Evolutionary conservation across 495 filamentous ascomycete species (phyloP).

Genomic region (Bombardia bombarda): DNA sequence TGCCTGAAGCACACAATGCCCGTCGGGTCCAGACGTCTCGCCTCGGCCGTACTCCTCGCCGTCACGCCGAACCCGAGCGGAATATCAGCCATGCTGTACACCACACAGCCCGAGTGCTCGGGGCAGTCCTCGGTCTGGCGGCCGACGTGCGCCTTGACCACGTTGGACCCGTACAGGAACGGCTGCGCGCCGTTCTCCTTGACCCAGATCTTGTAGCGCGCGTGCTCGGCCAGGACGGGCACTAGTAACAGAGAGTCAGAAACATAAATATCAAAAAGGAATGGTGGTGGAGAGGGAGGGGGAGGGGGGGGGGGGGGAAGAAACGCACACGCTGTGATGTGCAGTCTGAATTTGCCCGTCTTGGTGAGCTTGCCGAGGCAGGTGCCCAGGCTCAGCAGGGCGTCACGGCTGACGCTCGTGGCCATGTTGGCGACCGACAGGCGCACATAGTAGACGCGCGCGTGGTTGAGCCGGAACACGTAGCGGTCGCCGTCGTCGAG

Average conservation of each 20-base stretch:
- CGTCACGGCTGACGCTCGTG: slow-evolving; percentile 67
- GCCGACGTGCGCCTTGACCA: slow-evolving; percentile 88
- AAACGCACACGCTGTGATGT: slow-evolving; percentile 56
- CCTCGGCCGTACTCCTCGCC: slow-evolving; percentile 73
- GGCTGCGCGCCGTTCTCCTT: slow-evolving; percentile 94
- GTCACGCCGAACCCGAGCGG: slow-evolving; percentile 69
- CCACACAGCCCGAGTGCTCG: slow-evolving; percentile 66
- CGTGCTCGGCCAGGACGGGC: slow-evolving; percentile 77
- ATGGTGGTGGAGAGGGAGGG: neutral
- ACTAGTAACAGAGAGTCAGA: slow-evolving; percentile 22
- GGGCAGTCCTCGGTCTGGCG: slow-evolving; percentile 82
- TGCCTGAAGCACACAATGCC: slow-evolving; percentile 79
- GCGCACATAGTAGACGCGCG: slow-evolving; percentile 70
- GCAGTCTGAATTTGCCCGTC: slow-evolving; percentile 78
- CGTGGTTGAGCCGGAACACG: slow-evolving; percentile 76
- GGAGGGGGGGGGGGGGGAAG: neutral
- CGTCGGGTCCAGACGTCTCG: slow-evolving; percentile 76
- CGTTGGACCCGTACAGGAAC: slow-evolving; percentile 64
- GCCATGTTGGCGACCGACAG: slow-evolving; percentile 86
- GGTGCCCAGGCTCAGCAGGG: slow-evolving; percentile 76
- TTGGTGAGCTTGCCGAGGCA: slow-evolving; percentile 87
- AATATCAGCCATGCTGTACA: slow-evolving; percentile 69
- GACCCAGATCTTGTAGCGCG: slow-evolving; percentile 91
- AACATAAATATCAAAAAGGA: neutral
- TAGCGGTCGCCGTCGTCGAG: slow-evolving; percentile 63